Evolutionary conservation across 2,329 filamentous ascomycete genomes (phyloP), one percentile per base, ranked within the genome.

Genomic region (Fusarium scirpi): DNA sequence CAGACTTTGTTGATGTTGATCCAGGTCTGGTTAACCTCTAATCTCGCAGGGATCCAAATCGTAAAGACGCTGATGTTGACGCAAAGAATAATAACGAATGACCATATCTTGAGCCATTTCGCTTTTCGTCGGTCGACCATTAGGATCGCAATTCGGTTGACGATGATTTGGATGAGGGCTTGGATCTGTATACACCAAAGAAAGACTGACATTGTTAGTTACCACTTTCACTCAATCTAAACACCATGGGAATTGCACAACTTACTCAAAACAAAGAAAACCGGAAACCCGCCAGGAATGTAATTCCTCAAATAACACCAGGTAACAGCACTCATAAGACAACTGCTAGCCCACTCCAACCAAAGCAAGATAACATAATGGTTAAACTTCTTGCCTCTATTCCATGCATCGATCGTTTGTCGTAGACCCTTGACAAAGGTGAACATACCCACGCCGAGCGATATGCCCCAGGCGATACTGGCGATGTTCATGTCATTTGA

Each of bases 21-120:
- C 55, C 81, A 87, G 1, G 67, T 77, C 1, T 80, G 47, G 12
- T 76, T 81, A 22, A 83, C 77, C 43, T 84, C 79, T 8, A 86
- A 77, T 4, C 85, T 82, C 3, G 85, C 82, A 0, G 86, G 86
- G 7, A 88, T 84, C 86, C 86, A 88, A 32, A 87, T 85, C 57
- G 74, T 80, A 61, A 85, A 86, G 11, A 87, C 85, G 6, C 82
- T 82, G 43, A 87, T 81, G 61, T 87, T 88, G 67, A 88, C 79
- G 3, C 77, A 59, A 4, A 82, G 79, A 49, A 88, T 84, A 20
- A 86, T 34, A 4, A 79, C 20, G 3, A 85, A 80, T 7, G 83
- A 80, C 10, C 76, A 77, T 64, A 83, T 80, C 69, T 86, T 86
- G 48, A 87, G 76, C 18, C 72, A 76, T 11, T 65, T 60, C 4